Evolutionary conservation across 2,329 filamentous ascomycete genomes (phyloP), one percentile per base, ranked within the genome.

Genomic region (Trichoderma arundinaceum): DNA sequence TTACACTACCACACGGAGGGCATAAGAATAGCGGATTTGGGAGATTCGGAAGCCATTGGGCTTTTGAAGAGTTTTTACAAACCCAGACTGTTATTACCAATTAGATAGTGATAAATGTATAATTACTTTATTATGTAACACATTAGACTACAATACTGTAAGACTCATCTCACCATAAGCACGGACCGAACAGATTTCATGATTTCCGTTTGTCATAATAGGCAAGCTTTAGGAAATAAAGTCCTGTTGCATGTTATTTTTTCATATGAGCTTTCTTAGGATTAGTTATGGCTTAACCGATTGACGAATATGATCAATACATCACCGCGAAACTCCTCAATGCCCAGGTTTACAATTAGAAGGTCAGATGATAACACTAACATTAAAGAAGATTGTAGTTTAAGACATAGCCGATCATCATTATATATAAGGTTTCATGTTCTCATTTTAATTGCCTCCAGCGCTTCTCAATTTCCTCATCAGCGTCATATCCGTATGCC

Each of bases 401-500:
- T 10, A 39, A 39, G 19, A 22, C 19, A 0, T 39, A 54, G 12
- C 6, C 3, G 3, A 19, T 5, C 1, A 13, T 7, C 32, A 46
- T 44, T 44, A 13, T 12, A 17, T n/a, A n/a, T 12, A 17, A 17
- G 7, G 4, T 15, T 28, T 28, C 22, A 28, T 3, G 22, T 6
- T 19, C 22, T 59, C 19, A 59, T 22, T 35, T 59, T 17, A 19
- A 58, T n/a, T 48, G 19, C 9, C 33, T 59, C 43, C 56, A 59
- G 28, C n/a, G 38, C 43, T 59, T 59, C 39, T 59, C 56, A 48
- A 59, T 48, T 48, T 59, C 76, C 32, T 66, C 64, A 67, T 81
- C 79, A 0, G 79, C 77, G 72, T 83, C 80, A 71, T 84, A 83
- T 0, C 80, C 80, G 71, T 83, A 84, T 7, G 78, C 79, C 81